phyloP scores from a whole-genome alignment of 139 green algal species.

The Closterium sp. region DNA sequence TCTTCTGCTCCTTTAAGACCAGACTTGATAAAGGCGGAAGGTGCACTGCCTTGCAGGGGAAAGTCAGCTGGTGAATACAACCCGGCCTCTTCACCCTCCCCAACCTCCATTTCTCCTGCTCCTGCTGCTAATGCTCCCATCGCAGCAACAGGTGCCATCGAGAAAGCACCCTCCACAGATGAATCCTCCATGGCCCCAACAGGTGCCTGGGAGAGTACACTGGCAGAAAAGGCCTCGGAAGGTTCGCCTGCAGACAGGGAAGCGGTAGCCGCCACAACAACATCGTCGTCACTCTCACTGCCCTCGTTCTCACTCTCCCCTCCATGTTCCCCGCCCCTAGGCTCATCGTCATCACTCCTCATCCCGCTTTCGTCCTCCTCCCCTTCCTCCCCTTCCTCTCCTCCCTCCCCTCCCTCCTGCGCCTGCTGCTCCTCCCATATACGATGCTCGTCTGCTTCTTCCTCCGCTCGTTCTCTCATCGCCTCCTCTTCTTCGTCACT shows the following conservation, averaged over 20 bases:
- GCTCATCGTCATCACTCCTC: background rate
- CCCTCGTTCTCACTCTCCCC: conserved; percentile 15
- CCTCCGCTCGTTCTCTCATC: background rate
- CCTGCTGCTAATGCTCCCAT: background rate
- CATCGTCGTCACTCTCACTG: conserved; percentile 86
- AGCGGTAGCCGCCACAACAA: conserved; percentile 86
- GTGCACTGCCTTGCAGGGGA: background rate
- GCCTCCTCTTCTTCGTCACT: background rate
- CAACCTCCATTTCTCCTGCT: too few relatives aligned
- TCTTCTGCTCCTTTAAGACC: background rate
- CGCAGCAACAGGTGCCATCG: too few relatives aligned
- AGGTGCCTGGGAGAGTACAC: too few relatives aligned
- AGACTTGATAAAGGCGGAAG: background rate
- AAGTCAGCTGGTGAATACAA: too few relatives aligned
- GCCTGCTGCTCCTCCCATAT: conserved; percentile 28
- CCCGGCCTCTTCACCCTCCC: background rate
- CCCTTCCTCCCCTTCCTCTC: background rate
- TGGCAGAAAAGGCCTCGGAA: too few relatives aligned
- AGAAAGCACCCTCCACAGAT: too few relatives aligned
- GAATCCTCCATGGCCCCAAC: too few relatives aligned
- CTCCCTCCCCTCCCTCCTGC: background rate
- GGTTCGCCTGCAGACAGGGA: conserved; percentile 69
- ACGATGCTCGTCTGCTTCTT: conserved; percentile 7
- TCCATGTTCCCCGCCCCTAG: too few relatives aligned
- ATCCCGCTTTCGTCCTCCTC: conserved; percentile 3